Percentiles rank a stretch among this genome's conserved stretches.
These are phyloP conservation scores for Arthrobotrys conoides DNA, from an alignment of 2,329 filamentous ascomycete genomes.

Conservation along the genomic window DNA sequence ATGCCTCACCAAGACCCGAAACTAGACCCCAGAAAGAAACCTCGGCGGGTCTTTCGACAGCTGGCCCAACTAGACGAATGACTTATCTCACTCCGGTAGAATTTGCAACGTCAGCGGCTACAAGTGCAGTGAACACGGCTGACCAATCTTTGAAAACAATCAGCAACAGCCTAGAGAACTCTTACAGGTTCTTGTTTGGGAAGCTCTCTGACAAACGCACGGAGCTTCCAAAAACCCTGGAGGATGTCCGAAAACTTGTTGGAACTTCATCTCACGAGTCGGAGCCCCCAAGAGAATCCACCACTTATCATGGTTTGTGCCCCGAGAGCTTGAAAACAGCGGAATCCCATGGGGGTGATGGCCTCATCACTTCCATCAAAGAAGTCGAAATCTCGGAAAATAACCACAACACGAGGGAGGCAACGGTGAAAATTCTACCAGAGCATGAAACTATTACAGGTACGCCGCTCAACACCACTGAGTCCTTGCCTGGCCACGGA, in stretches of 20 bases:
- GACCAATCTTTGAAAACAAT: constrained; percentile 95
- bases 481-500: neutral
- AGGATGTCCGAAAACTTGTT: constrained; percentile 91
- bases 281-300: constrained; percentile 12
- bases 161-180: constrained; percentile 88
- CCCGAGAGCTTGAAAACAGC: neutral
- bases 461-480: neutral
- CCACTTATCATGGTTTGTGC: neutral
- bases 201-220: constrained; percentile 79
- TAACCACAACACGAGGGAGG: neutral
- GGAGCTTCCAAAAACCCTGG: constrained; percentile 84
- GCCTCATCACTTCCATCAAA: neutral
- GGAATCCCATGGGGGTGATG: neutral
- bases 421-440: neutral
- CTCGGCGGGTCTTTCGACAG: neutral
- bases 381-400: neutral
- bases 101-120: constrained; percentile 61
- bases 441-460: neutral
- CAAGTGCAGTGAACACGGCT: constrained; percentile 77
- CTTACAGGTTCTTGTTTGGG: constrained; percentile 92
- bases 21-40: neutral
- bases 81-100: constrained; percentile 64
- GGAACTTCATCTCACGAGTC: constrained; percentile 74
- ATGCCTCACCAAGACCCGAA: constrained; percentile 4
- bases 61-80: constrained; percentile 37